Base-by-base conservation (phyloP, 768 basidiomycete genomes). In the Panaeolus papilionaceus region DNA sequence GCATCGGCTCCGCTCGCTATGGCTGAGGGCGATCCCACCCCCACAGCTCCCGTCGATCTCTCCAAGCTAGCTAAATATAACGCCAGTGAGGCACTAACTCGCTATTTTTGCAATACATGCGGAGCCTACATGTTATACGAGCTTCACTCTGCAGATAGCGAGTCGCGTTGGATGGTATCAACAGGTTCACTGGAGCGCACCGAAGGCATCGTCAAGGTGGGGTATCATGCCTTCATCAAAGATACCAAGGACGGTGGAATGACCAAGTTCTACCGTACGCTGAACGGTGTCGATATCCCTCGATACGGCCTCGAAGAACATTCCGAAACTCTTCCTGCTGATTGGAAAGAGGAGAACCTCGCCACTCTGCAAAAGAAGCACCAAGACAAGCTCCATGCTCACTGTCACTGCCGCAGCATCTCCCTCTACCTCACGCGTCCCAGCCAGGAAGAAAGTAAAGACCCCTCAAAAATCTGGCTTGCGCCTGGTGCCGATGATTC, bases 221-320 rank as follows among this genome's bases (percentile, higher is more conserved):
- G 64, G 26, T 67, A 63, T 44, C 75, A 76, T 58, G 66, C 70
- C 20, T 71, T 63, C 42, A 66, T 76, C 38, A 62, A 49, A 16
- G 69, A 74, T 33, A 75, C 75, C 2, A 37, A 70, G 49, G 74
- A 76, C 62, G 75, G 75, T 3, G 74, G 74, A 10, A 10, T 75
- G 12, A 67, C 71, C 20, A 71, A 72, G 45, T 71, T 72, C 26
- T 58, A 69, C 14, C 64, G 71, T 2, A 37, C 14, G 6, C 37
- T 70, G 3, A 63, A 67, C 8, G 72, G 71, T 4, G 44, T 54
- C 20, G 63, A 67, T 28, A 66, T 75, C 11, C 64, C 69, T 10
- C 67, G 74, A 40, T 74, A 72, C 64, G 39, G 58, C 4, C 39
- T 64, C 6, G 66, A 63, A 7, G 62, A 61, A 16, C 70, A 69